phyloP scores from a whole-genome alignment of 129 eudicot species.

The Flaveria brownii region DNA sequence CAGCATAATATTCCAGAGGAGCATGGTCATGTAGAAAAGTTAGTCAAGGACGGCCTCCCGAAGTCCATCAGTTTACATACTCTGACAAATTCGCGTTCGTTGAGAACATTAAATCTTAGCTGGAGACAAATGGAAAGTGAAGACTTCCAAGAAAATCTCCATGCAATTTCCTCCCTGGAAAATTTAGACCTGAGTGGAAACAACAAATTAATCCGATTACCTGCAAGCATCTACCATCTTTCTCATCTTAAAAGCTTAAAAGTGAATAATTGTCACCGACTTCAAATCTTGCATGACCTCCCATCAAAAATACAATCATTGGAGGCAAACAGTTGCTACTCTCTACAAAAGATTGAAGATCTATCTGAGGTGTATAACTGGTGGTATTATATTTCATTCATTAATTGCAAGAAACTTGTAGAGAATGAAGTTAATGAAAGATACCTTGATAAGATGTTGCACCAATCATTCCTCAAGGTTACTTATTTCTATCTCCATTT shows the following conservation, averaged over 20 bases:
- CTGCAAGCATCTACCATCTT: background rate
- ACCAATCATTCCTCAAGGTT: constrained; percentile 3
- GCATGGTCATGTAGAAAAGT: too few relatives aligned
- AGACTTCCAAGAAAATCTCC: background rate
- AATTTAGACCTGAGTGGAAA: background rate
- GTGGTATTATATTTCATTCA: background rate
- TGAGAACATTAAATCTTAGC: background rate
- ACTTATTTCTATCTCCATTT: background rate
- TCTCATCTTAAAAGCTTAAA: background rate
- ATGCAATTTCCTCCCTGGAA: background rate
- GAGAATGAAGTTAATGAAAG: too few relatives aligned
- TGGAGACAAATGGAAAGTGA: background rate
- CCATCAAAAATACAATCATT: background rate
- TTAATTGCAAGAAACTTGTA: background rate
- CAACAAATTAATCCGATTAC: background rate
- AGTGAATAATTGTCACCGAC: background rate
- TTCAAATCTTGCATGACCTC: background rate
- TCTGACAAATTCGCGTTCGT: background rate
- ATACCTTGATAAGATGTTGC: background rate
- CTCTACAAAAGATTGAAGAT: constrained; percentile 9
- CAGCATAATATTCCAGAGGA: background rate
- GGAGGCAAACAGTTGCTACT: background rate
- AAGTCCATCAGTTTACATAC: background rate
- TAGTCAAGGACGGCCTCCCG: background rate
- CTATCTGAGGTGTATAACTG: background rate